Base-by-base conservation (phyloP, 306 rosid genomes). In the Sophora flavescens region DNA sequence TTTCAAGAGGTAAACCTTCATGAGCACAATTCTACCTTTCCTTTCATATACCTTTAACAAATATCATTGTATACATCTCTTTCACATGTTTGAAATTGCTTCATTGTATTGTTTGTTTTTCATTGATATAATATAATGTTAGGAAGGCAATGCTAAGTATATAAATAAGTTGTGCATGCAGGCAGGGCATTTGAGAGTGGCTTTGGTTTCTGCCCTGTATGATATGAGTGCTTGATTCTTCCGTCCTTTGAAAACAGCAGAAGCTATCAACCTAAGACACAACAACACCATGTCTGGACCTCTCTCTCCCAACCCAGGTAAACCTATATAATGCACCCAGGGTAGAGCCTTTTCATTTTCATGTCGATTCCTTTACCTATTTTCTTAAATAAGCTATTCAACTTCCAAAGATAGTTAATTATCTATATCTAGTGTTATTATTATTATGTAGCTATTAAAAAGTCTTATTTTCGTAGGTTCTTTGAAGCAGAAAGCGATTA, bases 151-250 rank as follows among this genome's bases (percentile, higher is more conserved):
- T 26, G 28, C 5, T 60, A 14, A 60, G 17, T 60, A 32, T 11
- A 76, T 13, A 48, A 53, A 63, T 44, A 8, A 39, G 54, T 14
- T 26, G 8, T 59, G 6, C 4, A 35, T 82, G 86, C 78, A 61
- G 78, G 88, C 86, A 79, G 97, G 86, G 87, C 84, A 85, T 67
- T 81, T 70, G 86, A 84, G 78, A 80, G 65, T 78, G 87, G 41
- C 74, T 62, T 57, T 68, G 50, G 11, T 44, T 77, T 81, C 56
- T 81, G 84, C 87, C 86, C 63, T 83, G 64, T 42, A 81, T 81
- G 89, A 85, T 85, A 86, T 87, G 92, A 88, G 80, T 80, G 87
- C 76, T 88, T 89, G 84, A 81, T 85, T 82, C 82, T 81, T 81
- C 75, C 67, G 67, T 62, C 77, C 73, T 41, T 6, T 26, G 30